Conservation (phyloP, 164 flowering plant species). For the Chloranthus sessilifolius region DNA sequence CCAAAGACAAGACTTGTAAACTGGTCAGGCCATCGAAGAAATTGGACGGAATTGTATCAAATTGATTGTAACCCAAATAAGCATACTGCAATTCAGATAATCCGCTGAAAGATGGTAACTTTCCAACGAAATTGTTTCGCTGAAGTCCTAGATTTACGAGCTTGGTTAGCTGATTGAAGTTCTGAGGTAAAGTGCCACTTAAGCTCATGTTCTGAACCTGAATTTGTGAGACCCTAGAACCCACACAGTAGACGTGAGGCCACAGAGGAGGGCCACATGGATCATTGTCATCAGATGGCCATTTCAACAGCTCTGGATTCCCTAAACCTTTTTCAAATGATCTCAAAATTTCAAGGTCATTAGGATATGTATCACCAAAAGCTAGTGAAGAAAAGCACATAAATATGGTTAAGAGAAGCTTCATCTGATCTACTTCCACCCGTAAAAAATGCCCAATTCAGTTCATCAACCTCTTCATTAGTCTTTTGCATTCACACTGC, state of each 20-base stretch:
- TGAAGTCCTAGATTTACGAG: conserved; percentile 67
- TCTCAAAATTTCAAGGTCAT: conserved; percentile 47
- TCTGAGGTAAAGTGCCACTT: conserved; percentile 58
- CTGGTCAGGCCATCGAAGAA: conserved; percentile 54
- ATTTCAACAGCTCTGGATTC: conserved; percentile 63
- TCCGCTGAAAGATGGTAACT: conserved; percentile 66
- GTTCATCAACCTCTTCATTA: conserved; percentile 5
- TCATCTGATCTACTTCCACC: conserved; percentile 14
- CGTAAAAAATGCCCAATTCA: too few relatives aligned
- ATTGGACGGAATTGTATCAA: conserved; percentile 66
- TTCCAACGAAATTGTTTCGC: conserved; percentile 52
- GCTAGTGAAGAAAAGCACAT: conserved; percentile 14
- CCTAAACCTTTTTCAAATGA: conserved; percentile 62
- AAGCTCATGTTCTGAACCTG: conserved; percentile 57
- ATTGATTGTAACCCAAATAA: conserved; percentile 55
- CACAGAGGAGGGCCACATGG: conserved; percentile 70
- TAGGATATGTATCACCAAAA: conserved; percentile 44
- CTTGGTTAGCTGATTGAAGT: conserved; percentile 52
- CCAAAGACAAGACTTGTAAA: conserved; percentile 58
- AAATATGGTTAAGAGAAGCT: conserved; percentile 8
- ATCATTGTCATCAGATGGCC: conserved; percentile 58
- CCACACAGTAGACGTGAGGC: conserved; percentile 60
- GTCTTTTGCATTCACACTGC: conserved; percentile 13
- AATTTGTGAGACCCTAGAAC: conserved; percentile 60
- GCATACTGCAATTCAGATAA: conserved; percentile 52